phyloP scores from a whole-genome alignment of 768 basidiomycete species.

The Rhodosporidiobolus sp. region DNA sequence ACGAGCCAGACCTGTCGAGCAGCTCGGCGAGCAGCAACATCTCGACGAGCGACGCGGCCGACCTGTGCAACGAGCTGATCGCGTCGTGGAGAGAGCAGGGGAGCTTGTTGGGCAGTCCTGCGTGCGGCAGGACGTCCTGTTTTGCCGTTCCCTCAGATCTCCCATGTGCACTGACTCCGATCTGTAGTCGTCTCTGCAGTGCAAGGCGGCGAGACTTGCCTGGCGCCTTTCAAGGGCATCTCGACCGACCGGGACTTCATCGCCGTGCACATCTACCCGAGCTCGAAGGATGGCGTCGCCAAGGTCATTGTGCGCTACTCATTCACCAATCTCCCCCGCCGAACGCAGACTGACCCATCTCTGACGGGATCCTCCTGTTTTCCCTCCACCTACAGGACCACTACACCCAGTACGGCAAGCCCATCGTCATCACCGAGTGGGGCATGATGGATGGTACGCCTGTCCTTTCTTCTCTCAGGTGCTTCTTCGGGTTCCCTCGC shows the following conservation, averaged over 20 bases:
- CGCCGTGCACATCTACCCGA: neutral
- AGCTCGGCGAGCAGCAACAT: neutral
- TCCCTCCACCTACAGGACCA: neutral
- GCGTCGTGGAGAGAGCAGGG: neutral
- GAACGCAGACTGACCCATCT: neutral
- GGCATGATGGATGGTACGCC: neutral
- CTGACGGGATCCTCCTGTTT: neutral
- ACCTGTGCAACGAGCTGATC: neutral
- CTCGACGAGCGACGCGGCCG: neutral
- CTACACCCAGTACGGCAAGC: neutral
- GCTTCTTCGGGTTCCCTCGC: neutral
- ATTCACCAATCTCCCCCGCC: neutral
- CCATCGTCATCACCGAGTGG: conserved; percentile 4
- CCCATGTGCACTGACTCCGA: neutral
- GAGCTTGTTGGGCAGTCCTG: conserved; percentile 1
- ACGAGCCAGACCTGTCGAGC: neutral
- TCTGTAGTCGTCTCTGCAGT: neutral
- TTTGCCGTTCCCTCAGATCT: neutral
- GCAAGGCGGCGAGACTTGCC: neutral
- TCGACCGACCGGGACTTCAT: conserved; percentile 1
- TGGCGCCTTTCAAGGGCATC: neutral
- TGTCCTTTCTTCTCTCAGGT: neutral
- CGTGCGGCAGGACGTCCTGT: neutral
- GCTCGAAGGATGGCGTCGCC: neutral
- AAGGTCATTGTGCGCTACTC: neutral